Percentiles rank a stretch among this genome's conserved stretches.
phyloP scores from a whole-genome alignment of 179 eudicot species.

The Sideroxylon spinosum region DNA sequence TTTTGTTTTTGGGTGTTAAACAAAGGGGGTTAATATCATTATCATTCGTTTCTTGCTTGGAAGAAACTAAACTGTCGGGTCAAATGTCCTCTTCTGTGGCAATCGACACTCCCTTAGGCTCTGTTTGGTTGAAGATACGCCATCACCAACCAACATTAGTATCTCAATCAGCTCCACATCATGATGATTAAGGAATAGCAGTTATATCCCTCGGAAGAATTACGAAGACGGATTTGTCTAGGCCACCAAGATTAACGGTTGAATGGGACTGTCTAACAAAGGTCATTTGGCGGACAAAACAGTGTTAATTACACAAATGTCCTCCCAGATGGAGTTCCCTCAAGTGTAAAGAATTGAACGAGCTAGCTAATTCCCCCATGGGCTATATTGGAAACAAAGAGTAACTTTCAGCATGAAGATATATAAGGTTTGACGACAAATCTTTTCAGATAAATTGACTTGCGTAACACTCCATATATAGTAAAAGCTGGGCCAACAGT shows the following conservation, averaged over 20 bases:
- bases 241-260: conserved; percentile 14
- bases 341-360: background rate
- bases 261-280: background rate
- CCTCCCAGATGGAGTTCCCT: background rate
- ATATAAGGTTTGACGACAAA: background rate
- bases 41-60: conserved; percentile 1
- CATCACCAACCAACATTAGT: background rate
- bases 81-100: conserved; percentile 10
- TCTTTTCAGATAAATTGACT: background rate
- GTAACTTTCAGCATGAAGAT: background rate
- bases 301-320: background rate
- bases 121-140: background rate
- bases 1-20: no score
- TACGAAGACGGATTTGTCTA: background rate
- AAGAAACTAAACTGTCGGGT: conserved; percentile 1
- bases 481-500: background rate
- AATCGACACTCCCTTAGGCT: background rate
- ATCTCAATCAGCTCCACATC: conserved; percentile 5
- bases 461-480: conserved; percentile 1
- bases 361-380: background rate
- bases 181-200: background rate
- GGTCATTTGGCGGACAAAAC: background rate
- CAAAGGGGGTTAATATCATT: background rate
- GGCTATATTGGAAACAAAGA: background rate
- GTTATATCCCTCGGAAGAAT: background rate